phyloP scores from a whole-genome alignment of 2,329 filamentous ascomycete genomes.

The Eutypella sp. region DNA sequence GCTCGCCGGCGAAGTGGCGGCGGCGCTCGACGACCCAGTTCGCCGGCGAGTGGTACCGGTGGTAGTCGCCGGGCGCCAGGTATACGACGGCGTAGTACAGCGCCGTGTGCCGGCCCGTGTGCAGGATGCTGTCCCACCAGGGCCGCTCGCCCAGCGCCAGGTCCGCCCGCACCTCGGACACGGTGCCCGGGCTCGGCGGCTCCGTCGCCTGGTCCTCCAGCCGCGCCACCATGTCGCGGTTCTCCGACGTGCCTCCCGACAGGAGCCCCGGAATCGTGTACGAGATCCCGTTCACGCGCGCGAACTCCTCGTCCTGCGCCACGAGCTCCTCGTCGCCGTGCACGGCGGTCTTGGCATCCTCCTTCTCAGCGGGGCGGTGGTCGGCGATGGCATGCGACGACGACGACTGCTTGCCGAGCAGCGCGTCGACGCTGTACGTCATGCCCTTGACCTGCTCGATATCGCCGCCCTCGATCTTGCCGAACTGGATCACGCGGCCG shows the following conservation, averaged over 20 bases:
- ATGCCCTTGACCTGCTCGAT: constrained; percentile 99
- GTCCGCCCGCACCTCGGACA: constrained; percentile 78
- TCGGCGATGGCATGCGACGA: constrained; percentile 43
- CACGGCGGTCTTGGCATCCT: constrained; percentile 21
- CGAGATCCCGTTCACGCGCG: constrained; percentile 86
- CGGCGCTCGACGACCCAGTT: constrained; percentile 93
- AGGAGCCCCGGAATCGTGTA: constrained; percentile 88
- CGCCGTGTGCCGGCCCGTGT: constrained; percentile 57
- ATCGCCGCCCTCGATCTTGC: constrained; percentile 84
- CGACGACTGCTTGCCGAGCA: constrained; percentile 67
- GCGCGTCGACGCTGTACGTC: constrained; percentile 91
- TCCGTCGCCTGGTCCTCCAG: constrained; percentile 69
- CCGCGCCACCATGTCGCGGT: constrained; percentile 35
- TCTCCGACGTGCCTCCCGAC: constrained; percentile 57
- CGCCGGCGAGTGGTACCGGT: constrained; percentile 93
- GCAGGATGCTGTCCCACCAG: constrained; percentile 65
- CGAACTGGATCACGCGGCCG: constrained; percentile 86
- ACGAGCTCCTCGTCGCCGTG: constrained; percentile 61
- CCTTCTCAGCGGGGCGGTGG: constrained; percentile 17
- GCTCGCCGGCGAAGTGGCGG: constrained; percentile 94
- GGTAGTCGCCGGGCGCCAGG: constrained; percentile 94
- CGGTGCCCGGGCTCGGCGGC: constrained; percentile 60
- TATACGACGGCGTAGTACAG: constrained; percentile 96
- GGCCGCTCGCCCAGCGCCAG: constrained; percentile 66
- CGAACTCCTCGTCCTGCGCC: constrained; percentile 85